Percentiles rank a stretch among this genome's conserved stretches.
phyloP scores from a whole-genome alignment of 228 moss, liverwort and hornwort genomes.

The Sphagnum magellanicum region DNA sequence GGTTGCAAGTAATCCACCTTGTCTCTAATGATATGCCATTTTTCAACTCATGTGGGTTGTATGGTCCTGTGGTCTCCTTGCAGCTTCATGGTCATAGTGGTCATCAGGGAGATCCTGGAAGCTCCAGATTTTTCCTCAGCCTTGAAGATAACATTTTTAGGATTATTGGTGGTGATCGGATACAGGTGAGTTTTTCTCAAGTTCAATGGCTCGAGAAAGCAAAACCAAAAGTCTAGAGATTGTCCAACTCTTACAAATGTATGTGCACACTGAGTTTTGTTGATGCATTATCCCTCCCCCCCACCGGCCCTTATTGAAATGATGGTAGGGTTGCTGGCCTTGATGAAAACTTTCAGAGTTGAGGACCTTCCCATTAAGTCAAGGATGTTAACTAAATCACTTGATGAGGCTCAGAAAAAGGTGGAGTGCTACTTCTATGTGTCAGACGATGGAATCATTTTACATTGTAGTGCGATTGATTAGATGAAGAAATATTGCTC shows the following conservation, averaged over 20 bases:
- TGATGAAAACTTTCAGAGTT: slow-evolving; percentile 98
- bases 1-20: too few species aligned
- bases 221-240: too few species aligned
- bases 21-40: too few species aligned
- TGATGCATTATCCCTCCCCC: too few species aligned
- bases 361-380: slow-evolving; percentile 97
- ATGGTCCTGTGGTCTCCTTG: neutral
- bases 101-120: slow-evolving; percentile 96
- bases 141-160: slow-evolving; percentile 96
- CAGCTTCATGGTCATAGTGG: slow-evolving; percentile 94
- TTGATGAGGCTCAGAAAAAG: slow-evolving; percentile 98
- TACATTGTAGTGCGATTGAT: too few species aligned
- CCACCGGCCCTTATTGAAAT: neutral
- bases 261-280: too few species aligned
- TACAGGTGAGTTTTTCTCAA: slow-evolving; percentile 50
- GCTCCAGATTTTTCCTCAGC: slow-evolving; percentile 93
- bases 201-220: too few species aligned
- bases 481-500: too few species aligned
- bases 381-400: slow-evolving; percentile 88
- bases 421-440: slow-evolving; percentile 82
- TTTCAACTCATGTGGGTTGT: too few species aligned
- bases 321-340: slow-evolving; percentile 34
- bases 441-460: too few species aligned
- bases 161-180: slow-evolving; percentile 95
- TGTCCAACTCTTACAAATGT: too few species aligned